A percentile compares a stretch with the other conserved stretches of the same genome.
phyloP scores from a whole-genome alignment of 148 eudicot species.

The Rhododendron henanense region DNA sequence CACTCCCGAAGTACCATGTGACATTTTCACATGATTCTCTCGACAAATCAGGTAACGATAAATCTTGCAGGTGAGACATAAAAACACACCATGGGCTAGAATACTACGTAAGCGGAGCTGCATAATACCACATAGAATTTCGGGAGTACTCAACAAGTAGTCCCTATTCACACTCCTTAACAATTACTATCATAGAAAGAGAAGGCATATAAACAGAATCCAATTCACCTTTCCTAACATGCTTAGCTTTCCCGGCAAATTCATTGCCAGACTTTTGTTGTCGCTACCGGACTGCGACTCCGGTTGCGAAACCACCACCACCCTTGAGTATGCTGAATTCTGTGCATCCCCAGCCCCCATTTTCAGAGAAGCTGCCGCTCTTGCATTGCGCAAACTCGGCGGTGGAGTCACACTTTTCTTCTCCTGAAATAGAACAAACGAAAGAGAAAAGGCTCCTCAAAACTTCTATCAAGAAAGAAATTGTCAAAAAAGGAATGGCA shows the following conservation, averaged over 20 bases:
- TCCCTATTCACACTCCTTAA: neutral
- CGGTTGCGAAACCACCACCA: constrained; percentile 18
- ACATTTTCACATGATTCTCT: too few relatives aligned
- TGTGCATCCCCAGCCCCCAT: constrained; percentile 31
- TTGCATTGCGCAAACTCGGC: constrained; percentile 46
- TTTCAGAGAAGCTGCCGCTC: constrained; percentile 40
- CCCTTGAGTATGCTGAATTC: constrained; percentile 26
- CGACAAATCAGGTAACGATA: too few relatives aligned
- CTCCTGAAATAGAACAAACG: constrained; percentile 34
- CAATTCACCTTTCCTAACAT: constrained; percentile 55
- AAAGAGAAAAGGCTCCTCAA: neutral
- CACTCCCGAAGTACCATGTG: too few relatives aligned
- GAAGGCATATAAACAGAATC: neutral
- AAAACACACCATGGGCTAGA: too few relatives aligned
- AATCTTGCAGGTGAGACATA: too few relatives aligned
- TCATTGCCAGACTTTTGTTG: constrained; percentile 42
- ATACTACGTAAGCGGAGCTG: too few relatives aligned
- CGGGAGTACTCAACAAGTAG: neutral
- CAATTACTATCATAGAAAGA: neutral
- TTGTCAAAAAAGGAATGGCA: neutral
- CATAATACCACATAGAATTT: too few relatives aligned
- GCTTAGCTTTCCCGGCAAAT: constrained; percentile 79
- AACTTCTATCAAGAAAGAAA: neutral
- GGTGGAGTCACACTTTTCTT: constrained; percentile 89
- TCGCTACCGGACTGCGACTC: constrained; percentile 46